Base-by-base conservation (phyloP, 805 yeast genomes). In the Komagataella ulmi region DNA sequence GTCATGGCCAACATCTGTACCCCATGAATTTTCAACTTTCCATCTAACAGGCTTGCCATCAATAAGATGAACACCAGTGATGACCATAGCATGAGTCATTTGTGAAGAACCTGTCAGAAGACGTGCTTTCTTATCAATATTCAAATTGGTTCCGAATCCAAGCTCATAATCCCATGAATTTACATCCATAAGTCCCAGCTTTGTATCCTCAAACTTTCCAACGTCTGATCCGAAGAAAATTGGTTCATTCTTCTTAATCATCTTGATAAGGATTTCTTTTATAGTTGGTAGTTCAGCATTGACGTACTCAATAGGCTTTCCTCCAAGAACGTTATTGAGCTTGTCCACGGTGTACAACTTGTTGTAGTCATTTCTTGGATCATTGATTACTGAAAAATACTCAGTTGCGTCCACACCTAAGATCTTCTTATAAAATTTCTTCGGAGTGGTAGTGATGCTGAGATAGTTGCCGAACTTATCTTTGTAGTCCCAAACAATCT, bases 21-120 rank as follows among this genome's bases (percentile, higher is more conserved):
- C 90, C 90, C 90, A 84, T 1, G 90, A 84, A 66, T 85, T 84
- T 66, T 84, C 89, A 47, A 84, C 88, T 61, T 79, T 76, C 79
- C 87, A 84, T 60, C 88, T 76, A 23, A 77, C 66, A 23, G 89
- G 88, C 57, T 73, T 71, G 6, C 81, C 84, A 40, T 72, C 66
- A 54, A 80, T 84, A 24, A 88, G 64, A 65, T 88, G 90, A 50
- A 86, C 93, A 46, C 86, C 95, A 18, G 88, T 81, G 55, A 88
- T 75, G 6, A 82, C 80, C 96, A 88, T 88, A 36, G 96, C 96
- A 61, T 88, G 96, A 14, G 95, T 88, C 93, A 88, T 86, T 58
- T 79, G 74, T 21, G 90, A 83, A 5, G 70, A 66, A 8, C 68
- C 69, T 10, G 68, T 54, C 54, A 63, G 51, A 30, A 66, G 55